These are phyloP conservation scores for Arachnopeziza araneosa DNA, from an alignment of 2,329 filamentous ascomycete species.

Conservation along the genomic window DNA sequence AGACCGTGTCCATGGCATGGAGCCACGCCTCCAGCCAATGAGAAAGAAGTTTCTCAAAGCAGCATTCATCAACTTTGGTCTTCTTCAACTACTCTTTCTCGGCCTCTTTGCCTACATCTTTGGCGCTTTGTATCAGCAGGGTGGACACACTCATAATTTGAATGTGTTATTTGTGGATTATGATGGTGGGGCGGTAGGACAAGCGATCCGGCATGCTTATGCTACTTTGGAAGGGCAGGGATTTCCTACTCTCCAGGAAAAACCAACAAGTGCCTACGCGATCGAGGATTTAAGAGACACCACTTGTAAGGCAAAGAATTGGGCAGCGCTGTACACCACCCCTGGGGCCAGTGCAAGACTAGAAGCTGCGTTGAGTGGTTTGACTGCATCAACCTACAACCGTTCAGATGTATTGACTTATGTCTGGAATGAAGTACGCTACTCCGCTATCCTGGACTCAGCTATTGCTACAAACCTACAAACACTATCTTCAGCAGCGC, in stretches of 20 bases:
- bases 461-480: neutral
- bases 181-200: conserved; percentile 44
- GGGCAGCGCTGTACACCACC: conserved; percentile 34
- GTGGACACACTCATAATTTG: conserved; percentile 35
- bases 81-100: conserved; percentile 22
- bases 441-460: conserved; percentile 18
- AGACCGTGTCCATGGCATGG: conserved; percentile 9
- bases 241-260: conserved; percentile 32
- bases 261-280: conserved; percentile 23
- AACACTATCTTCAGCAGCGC: neutral
- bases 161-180: conserved; percentile 58
- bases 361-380: conserved; percentile 25
- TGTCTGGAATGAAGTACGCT: conserved; percentile 35
- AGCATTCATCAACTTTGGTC: conserved; percentile 15
- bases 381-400: conserved; percentile 28
- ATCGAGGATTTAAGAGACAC: conserved; percentile 26
- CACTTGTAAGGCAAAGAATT: conserved; percentile 34
- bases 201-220: conserved; percentile 32
- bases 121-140: conserved; percentile 28
- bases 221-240: conserved; percentile 24
- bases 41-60: conserved; percentile 15
- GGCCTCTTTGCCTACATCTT: conserved; percentile 31
- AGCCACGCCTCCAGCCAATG: conserved; percentile 2
- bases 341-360: conserved; percentile 31
- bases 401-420: conserved; percentile 30